Conservation (phyloP, 805 yeast species). For the Wickerhamomyces pijperi region DNA sequence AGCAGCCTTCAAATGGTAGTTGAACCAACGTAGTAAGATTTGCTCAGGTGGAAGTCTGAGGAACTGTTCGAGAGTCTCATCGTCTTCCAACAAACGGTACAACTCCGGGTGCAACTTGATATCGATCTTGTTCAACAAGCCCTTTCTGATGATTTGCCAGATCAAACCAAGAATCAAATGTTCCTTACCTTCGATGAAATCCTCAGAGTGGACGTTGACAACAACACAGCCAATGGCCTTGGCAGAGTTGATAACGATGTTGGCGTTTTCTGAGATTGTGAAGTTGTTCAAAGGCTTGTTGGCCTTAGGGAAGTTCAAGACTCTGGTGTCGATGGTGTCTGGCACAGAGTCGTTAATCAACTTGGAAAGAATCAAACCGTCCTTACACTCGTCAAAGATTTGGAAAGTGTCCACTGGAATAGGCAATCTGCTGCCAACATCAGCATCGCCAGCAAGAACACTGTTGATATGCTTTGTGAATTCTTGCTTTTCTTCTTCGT, state of each 20-base stretch:
- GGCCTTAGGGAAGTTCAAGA: constrained; percentile 75
- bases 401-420: constrained; percentile 91
- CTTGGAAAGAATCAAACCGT: constrained; percentile 86
- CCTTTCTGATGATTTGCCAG: constrained; percentile 97
- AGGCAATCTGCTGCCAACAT: constrained; percentile 77
- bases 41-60: constrained; percentile 96
- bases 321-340: constrained; percentile 97
- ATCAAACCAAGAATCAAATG: constrained; percentile 84
- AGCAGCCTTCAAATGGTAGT: constrained; percentile 89
- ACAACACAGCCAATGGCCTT: constrained; percentile 98
- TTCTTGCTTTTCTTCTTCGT: constrained; percentile 93
- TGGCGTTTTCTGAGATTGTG: constrained; percentile 94
- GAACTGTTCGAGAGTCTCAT: constrained; percentile 94
- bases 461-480: constrained; percentile 93
- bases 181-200: constrained; percentile 87
- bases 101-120: constrained; percentile 94
- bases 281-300: constrained; percentile 81
- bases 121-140: constrained; percentile 87
- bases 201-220: constrained; percentile 94
- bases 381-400: constrained; percentile 92
- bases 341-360: constrained; percentile 96
- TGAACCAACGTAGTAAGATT: constrained; percentile 93
- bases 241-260: constrained; percentile 95
- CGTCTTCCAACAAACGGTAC: constrained; percentile 88
- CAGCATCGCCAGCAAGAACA: constrained; percentile 80